A percentile compares a stretch with the other conserved stretches of the same genome.
phyloP scores from a whole-genome alignment of 805 yeast species.

The Lipomyces mesembrius region DNA sequence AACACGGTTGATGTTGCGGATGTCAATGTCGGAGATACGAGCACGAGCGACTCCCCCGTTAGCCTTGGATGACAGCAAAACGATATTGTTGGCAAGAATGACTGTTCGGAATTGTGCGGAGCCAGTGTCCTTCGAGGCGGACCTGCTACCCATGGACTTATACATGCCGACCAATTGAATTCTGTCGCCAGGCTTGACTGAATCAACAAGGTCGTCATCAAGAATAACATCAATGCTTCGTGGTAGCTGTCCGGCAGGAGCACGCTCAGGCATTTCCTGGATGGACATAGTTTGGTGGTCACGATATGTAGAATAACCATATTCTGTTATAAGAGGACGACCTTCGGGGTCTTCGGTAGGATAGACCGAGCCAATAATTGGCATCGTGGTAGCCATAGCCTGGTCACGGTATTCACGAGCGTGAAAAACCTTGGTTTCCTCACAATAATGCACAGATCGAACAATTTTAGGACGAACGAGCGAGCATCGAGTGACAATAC shows the following conservation, averaged over 20 bases:
- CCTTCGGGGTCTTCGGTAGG: constrained; percentile 95
- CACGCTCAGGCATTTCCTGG: constrained; percentile 97
- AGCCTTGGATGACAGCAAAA: constrained; percentile 85
- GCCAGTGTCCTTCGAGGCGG: constrained; percentile 47
- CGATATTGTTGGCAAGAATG: constrained; percentile 86
- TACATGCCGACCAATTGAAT: constrained; percentile 92
- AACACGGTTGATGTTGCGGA: constrained; percentile 81
- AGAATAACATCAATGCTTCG: constrained; percentile 88
- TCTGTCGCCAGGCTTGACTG: constrained; percentile 94
- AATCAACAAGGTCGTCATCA: constrained; percentile 93
- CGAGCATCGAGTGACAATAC: constrained; percentile 92
- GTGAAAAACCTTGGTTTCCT: constrained; percentile 78
- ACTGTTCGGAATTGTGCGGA: constrained; percentile 78
- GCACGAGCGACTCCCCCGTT: constrained; percentile 74
- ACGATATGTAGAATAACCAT: constrained; percentile 87
- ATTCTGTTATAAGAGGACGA: constrained; percentile 84
- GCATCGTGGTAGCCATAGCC: constrained; percentile 56
- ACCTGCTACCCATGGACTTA: constrained; percentile 77
- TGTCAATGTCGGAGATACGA: constrained; percentile 75
- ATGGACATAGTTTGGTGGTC: constrained; percentile 93
- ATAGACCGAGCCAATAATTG: constrained; percentile 61
- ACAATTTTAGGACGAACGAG: constrained; percentile 90
- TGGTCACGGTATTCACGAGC: constrained; percentile 92
- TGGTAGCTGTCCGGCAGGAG: constrained; percentile 98
- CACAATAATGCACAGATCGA: constrained; percentile 91